A percentile compares a stretch with the other conserved stretches of the same genome.
Conservation (phyloP, 2,329 filamentous ascomycete genomes). For the Nothomitra cinnamomea region DNA sequence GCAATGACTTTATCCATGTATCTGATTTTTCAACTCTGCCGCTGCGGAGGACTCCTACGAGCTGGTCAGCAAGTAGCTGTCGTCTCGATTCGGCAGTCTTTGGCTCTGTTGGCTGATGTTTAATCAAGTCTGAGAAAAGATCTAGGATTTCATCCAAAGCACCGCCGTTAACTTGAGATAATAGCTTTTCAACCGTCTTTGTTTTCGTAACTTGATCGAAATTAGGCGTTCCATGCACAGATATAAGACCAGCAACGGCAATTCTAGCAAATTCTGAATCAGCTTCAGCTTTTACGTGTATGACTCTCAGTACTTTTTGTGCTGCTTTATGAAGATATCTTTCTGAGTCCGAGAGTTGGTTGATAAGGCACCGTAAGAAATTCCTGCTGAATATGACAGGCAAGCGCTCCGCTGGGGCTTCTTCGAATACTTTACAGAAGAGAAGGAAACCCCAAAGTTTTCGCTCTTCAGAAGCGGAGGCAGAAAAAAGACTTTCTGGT, state of each 20-base stretch:
- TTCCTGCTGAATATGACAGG: conserved; percentile 63
- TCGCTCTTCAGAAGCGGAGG: conserved; percentile 65
- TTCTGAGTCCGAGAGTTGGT: conserved; percentile 62
- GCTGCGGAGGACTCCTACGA: conserved; percentile 30
- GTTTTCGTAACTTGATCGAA: conserved; percentile 78
- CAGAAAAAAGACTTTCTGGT: conserved; percentile 65
- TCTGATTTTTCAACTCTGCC: conserved; percentile 18
- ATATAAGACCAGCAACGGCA: conserved; percentile 51
- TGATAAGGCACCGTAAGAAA: conserved; percentile 63
- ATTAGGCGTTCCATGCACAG: conserved; percentile 51
- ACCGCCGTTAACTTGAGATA: conserved; percentile 40
- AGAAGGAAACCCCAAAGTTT: conserved; percentile 87
- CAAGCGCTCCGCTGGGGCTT: conserved; percentile 31
- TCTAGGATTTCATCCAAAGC: conserved; percentile 36
- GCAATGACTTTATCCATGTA: conserved; percentile 25
- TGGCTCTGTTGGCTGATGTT: conserved; percentile 28
- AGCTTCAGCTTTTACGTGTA: conserved; percentile 47
- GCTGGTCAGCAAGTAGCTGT: conserved; percentile 32
- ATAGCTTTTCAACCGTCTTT: conserved; percentile 63
- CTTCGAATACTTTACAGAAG: conserved; percentile 56
- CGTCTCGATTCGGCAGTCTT: conserved; percentile 28
- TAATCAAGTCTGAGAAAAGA: conserved; percentile 29
- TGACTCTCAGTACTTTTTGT: conserved; percentile 52
- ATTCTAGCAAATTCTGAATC: conserved; percentile 41
- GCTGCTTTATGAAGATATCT: conserved; percentile 68